Conservation (phyloP, 2,329 filamentous ascomycete species). For the Raffaelea albimanens region DNA sequence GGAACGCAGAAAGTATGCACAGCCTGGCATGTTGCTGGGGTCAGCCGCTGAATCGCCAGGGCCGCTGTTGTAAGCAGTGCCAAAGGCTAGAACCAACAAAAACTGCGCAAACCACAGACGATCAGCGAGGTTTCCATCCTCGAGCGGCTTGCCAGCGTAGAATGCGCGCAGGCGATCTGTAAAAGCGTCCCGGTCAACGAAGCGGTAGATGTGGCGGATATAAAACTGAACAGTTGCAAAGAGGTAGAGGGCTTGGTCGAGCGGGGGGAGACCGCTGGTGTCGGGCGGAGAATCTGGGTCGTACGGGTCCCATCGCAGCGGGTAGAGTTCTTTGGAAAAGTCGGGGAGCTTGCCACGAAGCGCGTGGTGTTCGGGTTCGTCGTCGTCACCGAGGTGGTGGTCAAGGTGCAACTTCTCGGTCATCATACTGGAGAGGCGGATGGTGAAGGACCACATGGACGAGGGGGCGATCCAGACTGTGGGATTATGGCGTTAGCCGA, state of each 20-base stretch:
- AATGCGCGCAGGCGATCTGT: not conserved
- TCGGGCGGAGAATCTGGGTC: not conserved
- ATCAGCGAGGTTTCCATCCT: not conserved
- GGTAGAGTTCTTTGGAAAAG: not conserved
- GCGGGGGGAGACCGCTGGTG: not conserved
- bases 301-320: not conserved
- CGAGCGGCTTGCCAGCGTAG: not conserved
- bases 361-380: not conserved
- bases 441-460: not conserved
- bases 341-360: not conserved
- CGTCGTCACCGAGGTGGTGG: too few relatives aligned
- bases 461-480: not conserved
- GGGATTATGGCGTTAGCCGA: not conserved
- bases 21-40: too few relatives aligned
- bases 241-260: not conserved
- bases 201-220: not conserved
- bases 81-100: not conserved
- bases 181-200: not conserved
- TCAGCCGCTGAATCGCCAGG: too few relatives aligned
- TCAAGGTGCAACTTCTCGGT: not conserved
- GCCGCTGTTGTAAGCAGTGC: not conserved
- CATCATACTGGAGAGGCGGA: not conserved
- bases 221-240: not conserved
- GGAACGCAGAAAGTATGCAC: not conserved
- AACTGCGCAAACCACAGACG: not conserved